Conservation (phyloP, 306 rosid species). For the Arachis stenosperma region DNA sequence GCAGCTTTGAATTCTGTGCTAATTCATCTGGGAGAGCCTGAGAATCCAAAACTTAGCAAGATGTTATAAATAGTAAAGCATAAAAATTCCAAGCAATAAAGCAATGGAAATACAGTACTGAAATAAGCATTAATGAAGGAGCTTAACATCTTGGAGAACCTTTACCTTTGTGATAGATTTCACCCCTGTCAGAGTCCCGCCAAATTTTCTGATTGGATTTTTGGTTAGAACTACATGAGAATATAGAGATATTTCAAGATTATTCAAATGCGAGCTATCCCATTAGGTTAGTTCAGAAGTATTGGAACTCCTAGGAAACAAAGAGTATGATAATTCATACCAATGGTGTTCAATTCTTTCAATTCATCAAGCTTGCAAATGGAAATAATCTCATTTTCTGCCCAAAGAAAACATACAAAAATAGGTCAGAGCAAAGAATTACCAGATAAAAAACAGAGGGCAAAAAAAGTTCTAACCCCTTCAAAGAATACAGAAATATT, state of each 20-base stretch:
- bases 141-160: conserved; percentile 18
- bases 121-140: conserved; percentile 31
- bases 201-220: conserved; percentile 75
- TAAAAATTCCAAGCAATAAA: conserved; percentile 20
- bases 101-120: conserved; percentile 31
- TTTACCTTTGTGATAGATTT: conserved; percentile 72
- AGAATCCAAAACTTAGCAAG: conserved; percentile 26
- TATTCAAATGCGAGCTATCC: conserved; percentile 33
- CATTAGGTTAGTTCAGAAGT: not conserved
- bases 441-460: too few species aligned
- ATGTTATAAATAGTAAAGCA: conserved; percentile 3
- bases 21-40: conserved; percentile 85
- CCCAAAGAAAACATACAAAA: conserved; percentile 28
- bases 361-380: conserved; percentile 77
- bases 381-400: conserved; percentile 85
- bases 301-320: conserved; percentile 6
- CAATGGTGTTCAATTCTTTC: conserved; percentile 88
- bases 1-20: conserved; percentile 67
- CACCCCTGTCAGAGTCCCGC: conserved; percentile 68
- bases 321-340: conserved; percentile 49
- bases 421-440: conserved; percentile 5
- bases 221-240: conserved; percentile 76
- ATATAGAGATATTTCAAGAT: conserved; percentile 24
- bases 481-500: conserved; percentile 1
- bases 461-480: not conserved